Base-by-base conservation (phyloP, 805 yeast species). In the Millerozyma acaciae region DNA sequence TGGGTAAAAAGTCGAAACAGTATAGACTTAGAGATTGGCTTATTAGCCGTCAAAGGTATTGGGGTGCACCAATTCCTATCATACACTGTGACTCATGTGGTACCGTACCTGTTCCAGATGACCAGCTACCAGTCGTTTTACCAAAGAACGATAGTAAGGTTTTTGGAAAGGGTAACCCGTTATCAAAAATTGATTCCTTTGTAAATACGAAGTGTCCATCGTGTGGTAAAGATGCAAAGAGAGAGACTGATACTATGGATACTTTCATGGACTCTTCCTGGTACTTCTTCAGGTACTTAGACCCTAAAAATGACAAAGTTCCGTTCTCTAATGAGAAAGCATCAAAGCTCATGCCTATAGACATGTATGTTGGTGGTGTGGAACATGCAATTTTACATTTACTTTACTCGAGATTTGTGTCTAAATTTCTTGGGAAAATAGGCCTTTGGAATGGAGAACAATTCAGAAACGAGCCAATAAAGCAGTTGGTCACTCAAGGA, bases 21-120 rank as follows among this genome's bases (percentile, higher is more conserved):
- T 81, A 70, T 48, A 74, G 80, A 43, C 62, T 93, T 18, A 72
- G 97, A 45, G 98, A 93, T 53, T 93, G 98, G 98, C 70, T 93
- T 17, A 83, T 93, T 29, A 82, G 94, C 49, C 75, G 98, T 51
- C 98, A 93, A 57, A 65, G 98, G 39, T 90, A 84, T 57, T 93
- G 98, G 98, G 98, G 98, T 16, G 93, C 97, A 0, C 98, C 98
- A 2, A 93, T 93, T 34, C 98, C 98, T 4, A 87, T 93, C 13
- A 70, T 93, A 17, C 93, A 93, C 50, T 93, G 98, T 62, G 72
- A 70, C 5, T 43, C 57, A 2, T 93, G 98, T 68, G 98, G 98
- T 2, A 62, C 80, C 0, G 96, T 90, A 1, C 84, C 97, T 0
- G 97, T 93, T 13, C 97, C 97, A 0, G 95, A 84, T 25, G 63